Evolutionary conservation across 441 rosid genomes (phyloP).

Genomic region (Flueggea neowawraea): DNA sequence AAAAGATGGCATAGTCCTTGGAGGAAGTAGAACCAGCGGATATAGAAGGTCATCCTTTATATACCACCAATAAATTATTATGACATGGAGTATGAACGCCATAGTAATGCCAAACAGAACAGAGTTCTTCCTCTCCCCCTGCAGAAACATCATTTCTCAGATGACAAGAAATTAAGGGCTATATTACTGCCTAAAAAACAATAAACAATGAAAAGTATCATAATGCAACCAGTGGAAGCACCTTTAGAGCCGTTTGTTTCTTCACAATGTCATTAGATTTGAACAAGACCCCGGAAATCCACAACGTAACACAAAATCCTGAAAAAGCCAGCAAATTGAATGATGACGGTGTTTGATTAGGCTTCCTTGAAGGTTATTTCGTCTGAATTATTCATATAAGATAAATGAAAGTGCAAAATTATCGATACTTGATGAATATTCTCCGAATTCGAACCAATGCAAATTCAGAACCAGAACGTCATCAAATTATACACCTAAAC

Average conservation of each 20-base stretch:
- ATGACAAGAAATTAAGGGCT: neutral
- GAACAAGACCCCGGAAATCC: conserved; percentile 76
- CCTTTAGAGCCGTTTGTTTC: conserved; percentile 81
- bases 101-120: conserved; percentile 46
- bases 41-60: conserved; percentile 56
- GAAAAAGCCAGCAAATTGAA: conserved; percentile 7
- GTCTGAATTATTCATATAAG: too few species aligned
- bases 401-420: too few species aligned
- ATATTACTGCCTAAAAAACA: too few species aligned
- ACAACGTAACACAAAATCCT: conserved; percentile 76
- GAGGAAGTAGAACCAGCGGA: conserved; percentile 75
- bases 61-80: conserved; percentile 75
- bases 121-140: conserved; percentile 77
- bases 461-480: too few species aligned
- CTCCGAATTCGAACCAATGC: too few species aligned
- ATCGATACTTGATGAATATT: too few species aligned
- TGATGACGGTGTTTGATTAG: too few species aligned
- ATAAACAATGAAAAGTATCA: neutral
- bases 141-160: conserved; percentile 23
- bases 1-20: conserved; percentile 67
- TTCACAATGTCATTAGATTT: conserved; percentile 71
- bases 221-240: conserved; percentile 7
- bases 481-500: too few species aligned
- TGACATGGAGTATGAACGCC: conserved; percentile 52
- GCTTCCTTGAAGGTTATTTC: too few species aligned